phyloP scores from a whole-genome alignment of 2,329 filamentous ascomycete species.

The Monilinia polystroma region DNA sequence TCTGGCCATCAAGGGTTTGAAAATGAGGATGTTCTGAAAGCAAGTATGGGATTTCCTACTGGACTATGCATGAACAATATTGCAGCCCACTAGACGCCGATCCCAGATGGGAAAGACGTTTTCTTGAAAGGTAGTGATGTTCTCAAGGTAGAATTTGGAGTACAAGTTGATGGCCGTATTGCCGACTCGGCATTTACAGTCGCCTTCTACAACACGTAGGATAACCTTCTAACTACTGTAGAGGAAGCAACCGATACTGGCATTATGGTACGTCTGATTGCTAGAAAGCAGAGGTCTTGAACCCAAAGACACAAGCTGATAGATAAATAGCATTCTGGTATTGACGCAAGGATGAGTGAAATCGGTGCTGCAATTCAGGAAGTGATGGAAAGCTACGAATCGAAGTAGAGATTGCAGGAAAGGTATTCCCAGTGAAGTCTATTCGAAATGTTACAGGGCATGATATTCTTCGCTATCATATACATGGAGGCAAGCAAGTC shows the following conservation, averaged over 20 bases:
- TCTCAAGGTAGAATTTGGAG: slow-evolving; percentile 80
- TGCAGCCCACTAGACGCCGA: slow-evolving; percentile 57
- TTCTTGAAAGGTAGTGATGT: slow-evolving; percentile 71
- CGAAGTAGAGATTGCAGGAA: slow-evolving; percentile 51
- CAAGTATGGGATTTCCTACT: slow-evolving; percentile 56
- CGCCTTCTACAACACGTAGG: slow-evolving; percentile 71
- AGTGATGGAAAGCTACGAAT: slow-evolving; percentile 57
- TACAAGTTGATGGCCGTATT: slow-evolving; percentile 77
- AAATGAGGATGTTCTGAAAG: slow-evolving; percentile 50
- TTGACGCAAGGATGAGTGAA: slow-evolving; percentile 54
- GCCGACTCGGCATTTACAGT: slow-evolving; percentile 81
- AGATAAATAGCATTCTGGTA: slow-evolving; percentile 46
- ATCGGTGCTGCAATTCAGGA: slow-evolving; percentile 57
- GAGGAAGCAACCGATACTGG: slow-evolving; percentile 69
- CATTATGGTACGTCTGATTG: slow-evolving; percentile 31
- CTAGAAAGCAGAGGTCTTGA: not conserved
- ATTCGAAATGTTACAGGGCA: slow-evolving; percentile 54
- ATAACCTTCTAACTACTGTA: slow-evolving; percentile 71
- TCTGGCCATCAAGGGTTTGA: slow-evolving; percentile 52
- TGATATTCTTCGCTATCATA: slow-evolving; percentile 53
- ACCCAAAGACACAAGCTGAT: slow-evolving; percentile 15
- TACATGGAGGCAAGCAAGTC: slow-evolving; percentile 56
- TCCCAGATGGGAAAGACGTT: slow-evolving; percentile 63
- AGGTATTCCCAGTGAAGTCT: slow-evolving; percentile 51
- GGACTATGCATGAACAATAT: slow-evolving; percentile 54